These are phyloP conservation scores for Skeletonema grethae DNA, from an alignment of 108 stramenopile genomes.

Conservation along the genomic window DNA sequence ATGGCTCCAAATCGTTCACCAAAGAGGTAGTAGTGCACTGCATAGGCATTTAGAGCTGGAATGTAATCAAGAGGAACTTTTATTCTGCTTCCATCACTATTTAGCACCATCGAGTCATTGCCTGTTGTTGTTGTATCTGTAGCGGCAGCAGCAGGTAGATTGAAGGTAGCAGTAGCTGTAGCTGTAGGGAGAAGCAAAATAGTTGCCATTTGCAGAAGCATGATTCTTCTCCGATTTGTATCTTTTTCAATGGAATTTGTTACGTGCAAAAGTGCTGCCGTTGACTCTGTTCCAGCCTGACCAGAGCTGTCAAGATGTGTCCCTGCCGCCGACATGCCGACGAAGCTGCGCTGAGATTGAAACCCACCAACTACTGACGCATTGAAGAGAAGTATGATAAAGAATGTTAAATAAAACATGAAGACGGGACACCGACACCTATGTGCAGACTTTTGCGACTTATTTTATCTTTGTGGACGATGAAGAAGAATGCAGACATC, in stretches of 20 bases:
- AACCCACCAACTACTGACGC: too few species aligned
- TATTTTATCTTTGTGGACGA: too few species aligned
- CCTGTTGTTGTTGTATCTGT: neutral
- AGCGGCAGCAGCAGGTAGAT: neutral
- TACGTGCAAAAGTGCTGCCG: too few species aligned
- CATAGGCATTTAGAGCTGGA: slow-evolving; percentile 35
- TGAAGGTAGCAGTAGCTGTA: neutral
- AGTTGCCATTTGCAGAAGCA: neutral
- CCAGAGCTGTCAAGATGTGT: too few species aligned
- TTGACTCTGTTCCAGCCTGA: too few species aligned
- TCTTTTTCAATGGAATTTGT: neutral
- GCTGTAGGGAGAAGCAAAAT: neutral
- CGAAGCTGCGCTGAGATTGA: too few species aligned
- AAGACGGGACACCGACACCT: too few species aligned
- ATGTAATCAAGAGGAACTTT: slow-evolving; percentile 47
- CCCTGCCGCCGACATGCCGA: too few species aligned
- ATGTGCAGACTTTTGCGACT: too few species aligned
- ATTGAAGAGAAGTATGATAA: too few species aligned
- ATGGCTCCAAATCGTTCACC: slow-evolving; percentile 57
- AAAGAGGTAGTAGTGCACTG: slow-evolving; percentile 52
- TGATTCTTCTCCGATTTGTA: neutral
- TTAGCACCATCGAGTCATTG: neutral
- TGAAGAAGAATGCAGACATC: too few species aligned
- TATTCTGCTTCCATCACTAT: slow-evolving; percentile 15
- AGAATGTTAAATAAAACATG: too few species aligned